Evolutionary conservation across 306 rosid species (phyloP).

Genomic region (Hylodesmum podocarpum): DNA sequence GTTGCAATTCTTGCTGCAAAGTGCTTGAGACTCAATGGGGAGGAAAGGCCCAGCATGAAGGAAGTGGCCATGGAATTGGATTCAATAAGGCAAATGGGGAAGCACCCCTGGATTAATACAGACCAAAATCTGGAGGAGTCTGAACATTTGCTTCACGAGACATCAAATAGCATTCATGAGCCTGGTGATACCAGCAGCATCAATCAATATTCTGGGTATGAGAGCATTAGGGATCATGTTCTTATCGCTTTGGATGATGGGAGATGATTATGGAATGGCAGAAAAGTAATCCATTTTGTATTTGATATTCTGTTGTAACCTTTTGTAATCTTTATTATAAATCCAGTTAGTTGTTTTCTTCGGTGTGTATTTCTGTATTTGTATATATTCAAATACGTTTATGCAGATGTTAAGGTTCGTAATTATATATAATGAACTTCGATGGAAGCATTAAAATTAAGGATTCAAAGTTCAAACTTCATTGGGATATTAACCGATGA

Average conservation of each 20-base stretch:
- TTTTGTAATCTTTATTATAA: neutral
- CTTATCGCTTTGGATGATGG: neutral
- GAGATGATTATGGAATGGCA: constrained; percentile 3
- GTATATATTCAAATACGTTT: too few species aligned
- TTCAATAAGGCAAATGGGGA: constrained; percentile 6
- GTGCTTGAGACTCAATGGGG: constrained; percentile 42
- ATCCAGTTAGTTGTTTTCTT: neutral
- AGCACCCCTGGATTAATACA: neutral
- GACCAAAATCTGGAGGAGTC: neutral
- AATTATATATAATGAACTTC: neutral
- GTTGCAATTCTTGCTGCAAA: constrained; percentile 26
- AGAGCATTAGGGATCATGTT: neutral
- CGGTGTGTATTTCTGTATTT: neutral
- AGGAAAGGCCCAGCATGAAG: constrained; percentile 46
- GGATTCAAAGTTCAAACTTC: neutral
- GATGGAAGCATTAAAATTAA: too few species aligned
- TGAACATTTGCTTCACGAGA: neutral
- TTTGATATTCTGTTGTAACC: neutral
- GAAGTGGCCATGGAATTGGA: constrained; percentile 47
- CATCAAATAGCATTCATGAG: constrained; percentile 1
- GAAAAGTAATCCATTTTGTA: neutral
- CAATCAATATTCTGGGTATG: neutral
- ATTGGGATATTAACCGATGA: too few species aligned
- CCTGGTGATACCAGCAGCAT: neutral
- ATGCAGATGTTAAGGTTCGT: neutral